Evolutionary conservation across 2,329 filamentous ascomycete species (phyloP).

Genomic region (Talaromyces piceae): DNA sequence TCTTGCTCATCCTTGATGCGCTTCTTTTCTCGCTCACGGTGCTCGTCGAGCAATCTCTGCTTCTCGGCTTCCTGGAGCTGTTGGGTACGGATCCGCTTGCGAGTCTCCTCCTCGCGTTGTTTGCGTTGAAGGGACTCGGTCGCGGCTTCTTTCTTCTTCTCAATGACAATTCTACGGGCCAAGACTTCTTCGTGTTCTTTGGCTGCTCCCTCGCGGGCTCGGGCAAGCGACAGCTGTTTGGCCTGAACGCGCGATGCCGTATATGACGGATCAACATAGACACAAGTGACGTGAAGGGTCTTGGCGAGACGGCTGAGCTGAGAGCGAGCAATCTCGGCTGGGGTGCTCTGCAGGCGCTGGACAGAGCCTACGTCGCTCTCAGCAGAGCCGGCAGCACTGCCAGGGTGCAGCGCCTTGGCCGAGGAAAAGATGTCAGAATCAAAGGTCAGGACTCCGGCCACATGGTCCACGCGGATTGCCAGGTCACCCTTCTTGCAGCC

Average conservation of each 20-base stretch:
- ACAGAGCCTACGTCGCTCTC: conserved; percentile 78
- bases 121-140: conserved; percentile 78
- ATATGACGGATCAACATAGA: conserved; percentile 88
- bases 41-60: conserved; percentile 82
- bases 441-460: conserved; percentile 89
- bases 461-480: conserved; percentile 91
- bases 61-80: conserved; percentile 85
- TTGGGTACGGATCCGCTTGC: conserved; percentile 78
- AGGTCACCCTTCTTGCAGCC: conserved; percentile 99
- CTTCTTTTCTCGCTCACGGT: conserved; percentile 80
- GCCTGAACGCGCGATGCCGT: conserved; percentile 73
- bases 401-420: conserved; percentile 80
- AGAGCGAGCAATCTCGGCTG: conserved; percentile 92
- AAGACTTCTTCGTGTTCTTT: conserved; percentile 83
- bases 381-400: conserved; percentile 76
- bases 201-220: conserved; percentile 80
- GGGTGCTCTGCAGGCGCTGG: conserved; percentile 93
- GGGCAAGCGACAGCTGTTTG: conserved; percentile 69
- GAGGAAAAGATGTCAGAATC: conserved; percentile 98
- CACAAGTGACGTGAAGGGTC: conserved; percentile 84
- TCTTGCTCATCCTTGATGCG: conserved; percentile 81
- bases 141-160: conserved; percentile 96
- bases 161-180: conserved; percentile 79
- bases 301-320: conserved; percentile 88
- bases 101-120: conserved; percentile 85